A percentile compares a stretch with the other conserved stretches of the same genome.
Conservation (phyloP, 345 rosid species). For the Ceriops tagal region DNA sequence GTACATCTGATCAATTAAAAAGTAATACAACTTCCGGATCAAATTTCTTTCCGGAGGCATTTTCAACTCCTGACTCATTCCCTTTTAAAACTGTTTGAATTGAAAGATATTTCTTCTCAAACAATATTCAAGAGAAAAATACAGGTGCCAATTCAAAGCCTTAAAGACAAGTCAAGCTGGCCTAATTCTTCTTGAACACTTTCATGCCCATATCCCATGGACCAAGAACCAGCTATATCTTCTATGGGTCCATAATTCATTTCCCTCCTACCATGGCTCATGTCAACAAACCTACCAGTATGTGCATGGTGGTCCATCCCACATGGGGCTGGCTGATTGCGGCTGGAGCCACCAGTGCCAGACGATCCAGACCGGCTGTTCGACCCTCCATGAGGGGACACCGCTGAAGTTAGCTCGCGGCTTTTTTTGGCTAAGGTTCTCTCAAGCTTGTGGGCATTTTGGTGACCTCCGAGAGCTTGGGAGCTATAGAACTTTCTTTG, state of each 20-base stretch:
- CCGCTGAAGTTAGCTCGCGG: conserved; percentile 42
- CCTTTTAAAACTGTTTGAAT: neutral
- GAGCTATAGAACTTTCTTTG: conserved; percentile 91
- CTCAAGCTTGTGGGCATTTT: conserved; percentile 95
- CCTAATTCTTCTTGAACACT: conserved; percentile 52
- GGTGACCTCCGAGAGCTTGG: conserved; percentile 99
- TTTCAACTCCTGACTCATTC: too few relatives aligned
- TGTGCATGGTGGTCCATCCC: conserved; percentile 41
- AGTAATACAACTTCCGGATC: too few relatives aligned
- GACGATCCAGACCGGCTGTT: conserved; percentile 18
- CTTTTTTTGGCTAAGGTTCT: conserved; percentile 88
- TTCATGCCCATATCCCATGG: conserved; percentile 38
- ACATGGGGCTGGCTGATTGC: conserved; percentile 16
- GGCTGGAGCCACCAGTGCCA: conserved; percentile 5
- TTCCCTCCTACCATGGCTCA: conserved; percentile 25
- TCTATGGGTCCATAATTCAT: conserved; percentile 29
- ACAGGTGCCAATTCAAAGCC: conserved; percentile 45
- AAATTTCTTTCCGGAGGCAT: too few relatives aligned
- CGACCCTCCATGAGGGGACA: conserved; percentile 28
- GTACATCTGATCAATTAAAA: too few relatives aligned
- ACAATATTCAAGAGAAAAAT: conserved; percentile 6
- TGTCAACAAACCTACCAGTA: conserved; percentile 25
- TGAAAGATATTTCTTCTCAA: neutral
- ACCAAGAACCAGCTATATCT: conserved; percentile 23
- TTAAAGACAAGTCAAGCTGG: conserved; percentile 74